Evolutionary conservation across 1,284 basidiomycete genomes (phyloP).

Genomic region (Porogramme epimiltina): DNA sequence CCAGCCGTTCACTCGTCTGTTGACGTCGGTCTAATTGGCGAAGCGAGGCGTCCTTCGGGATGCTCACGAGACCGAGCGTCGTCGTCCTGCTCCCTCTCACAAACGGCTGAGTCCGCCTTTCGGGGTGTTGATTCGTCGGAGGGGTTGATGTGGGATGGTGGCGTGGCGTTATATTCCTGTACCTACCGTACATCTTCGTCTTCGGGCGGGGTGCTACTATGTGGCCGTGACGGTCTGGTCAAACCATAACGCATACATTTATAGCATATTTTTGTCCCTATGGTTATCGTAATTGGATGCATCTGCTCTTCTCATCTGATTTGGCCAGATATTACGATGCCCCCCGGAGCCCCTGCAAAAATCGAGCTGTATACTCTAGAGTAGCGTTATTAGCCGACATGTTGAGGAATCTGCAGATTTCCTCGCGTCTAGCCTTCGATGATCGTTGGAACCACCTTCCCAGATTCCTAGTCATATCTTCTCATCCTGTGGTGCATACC

Average conservation of each 20-base stretch:
- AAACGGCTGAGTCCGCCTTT: slow-evolving; percentile 41
- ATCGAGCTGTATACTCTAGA: too few relatives aligned
- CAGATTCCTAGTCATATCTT: too few relatives aligned
- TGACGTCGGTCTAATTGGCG: slow-evolving; percentile 65
- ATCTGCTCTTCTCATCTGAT: too few relatives aligned
- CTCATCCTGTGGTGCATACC: too few relatives aligned
- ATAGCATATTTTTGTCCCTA: too few relatives aligned
- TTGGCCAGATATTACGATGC: too few relatives aligned
- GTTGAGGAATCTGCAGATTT: too few relatives aligned
- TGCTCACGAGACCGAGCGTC: slow-evolving; percentile 70
- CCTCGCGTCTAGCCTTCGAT: too few relatives aligned
- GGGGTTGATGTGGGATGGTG: slow-evolving; percentile 41
- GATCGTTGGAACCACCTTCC: too few relatives aligned
- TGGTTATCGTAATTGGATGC: too few relatives aligned
- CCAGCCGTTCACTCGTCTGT: slow-evolving; percentile 35
- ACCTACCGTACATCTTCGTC: slow-evolving; percentile 60
- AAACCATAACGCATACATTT: slow-evolving; percentile 77
- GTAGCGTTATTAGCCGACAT: too few relatives aligned
- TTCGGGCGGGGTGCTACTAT: slow-evolving; percentile 56
- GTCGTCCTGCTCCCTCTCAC: slow-evolving; percentile 33
- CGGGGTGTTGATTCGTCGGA: slow-evolving; percentile 53
- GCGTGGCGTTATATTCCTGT: slow-evolving; percentile 74
- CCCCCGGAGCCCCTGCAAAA: too few relatives aligned
- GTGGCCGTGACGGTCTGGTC: slow-evolving; percentile 76
- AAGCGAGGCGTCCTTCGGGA: slow-evolving; percentile 67